Evolutionary conservation across 148 eudicot species (phyloP), one percentile per base, ranked within the genome.

Genomic region (Camellia japonica): DNA sequence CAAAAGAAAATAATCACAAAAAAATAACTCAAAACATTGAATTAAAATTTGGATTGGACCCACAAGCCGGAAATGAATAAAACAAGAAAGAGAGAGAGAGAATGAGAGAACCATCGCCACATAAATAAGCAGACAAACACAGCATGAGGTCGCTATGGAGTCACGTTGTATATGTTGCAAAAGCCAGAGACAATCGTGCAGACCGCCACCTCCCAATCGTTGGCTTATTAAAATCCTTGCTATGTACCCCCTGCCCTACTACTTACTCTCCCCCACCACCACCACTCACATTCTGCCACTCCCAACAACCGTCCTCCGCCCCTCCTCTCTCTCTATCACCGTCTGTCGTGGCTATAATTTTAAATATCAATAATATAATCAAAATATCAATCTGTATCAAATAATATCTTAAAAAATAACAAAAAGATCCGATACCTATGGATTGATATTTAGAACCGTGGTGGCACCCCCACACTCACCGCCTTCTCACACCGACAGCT

Each of bases 401-500:
- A 1, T 1, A 1, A 30, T 30, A 30, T 30, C 1, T 30, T 30
- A 30, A 30, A 30, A 30, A 30, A 30, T 30, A 30, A 30, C 1
- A 30, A 1, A 30, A 30, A 30, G 1, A 30, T 30, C 1, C 38
- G 1, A 30, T 30, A 30, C 38, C 38, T 30, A 30, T 30, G 1
- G 1, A 30, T 30, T 30, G 38, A 30, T 30, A 30, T 30, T 30
- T 30, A 30, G 38, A 1, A 30, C 38, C 38, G 38, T 30, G 38
- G 38, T 30, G 38, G 38, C 38, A 30, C 90, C 54, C 93, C 93
- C 84, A 92, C 92, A 42, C 87, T 92, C 73, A 94, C 91, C 73
- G 97, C 94, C 87, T 90, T 91, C 84, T 91, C 93, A 54, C 87
- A 84, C 71, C 94, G 85, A 83, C 98, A 94, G 71, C 97, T 84